Evolutionary conservation across 2,329 filamentous ascomycete species (phyloP), one percentile per base, ranked within the genome.

Genomic region (Leptodontidium sp.): DNA sequence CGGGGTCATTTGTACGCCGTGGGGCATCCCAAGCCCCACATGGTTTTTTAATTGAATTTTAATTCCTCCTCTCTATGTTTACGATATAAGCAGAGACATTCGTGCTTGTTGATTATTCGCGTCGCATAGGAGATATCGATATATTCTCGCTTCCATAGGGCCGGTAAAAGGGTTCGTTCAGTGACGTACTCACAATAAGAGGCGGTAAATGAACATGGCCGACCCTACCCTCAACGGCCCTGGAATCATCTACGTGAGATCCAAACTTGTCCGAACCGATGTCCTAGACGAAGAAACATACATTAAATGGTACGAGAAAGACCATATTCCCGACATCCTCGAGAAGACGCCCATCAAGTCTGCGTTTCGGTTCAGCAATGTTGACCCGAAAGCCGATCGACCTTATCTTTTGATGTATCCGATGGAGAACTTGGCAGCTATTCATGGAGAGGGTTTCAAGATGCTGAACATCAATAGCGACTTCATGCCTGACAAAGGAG

Each of bases 1-100:
- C 26, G 52, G 52, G 52, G 52, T 55, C 35, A 17, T 35, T 4
- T 55, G 26, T 35, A 35, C 15, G 52, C 52, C 14, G 52, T 55
- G 26, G 52, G 52, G 26, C 15, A 55, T 55, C 15, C 29, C 52
- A 12, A 55, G 52, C 52, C 52, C 52, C 52, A 55, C 52, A 55
- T 35, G 14, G 21, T 21, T n/a, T 8, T 24, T 35, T 17, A 12
- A 55, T 17, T 5, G 52, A 9, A 40, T 40, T 40, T 12, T 40
- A 9, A 40, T 40, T 40, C 29, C 29, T 32, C 29, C 29, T 32
- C 29, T 3, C 29, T 32, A 4, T 32, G 6, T 3, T 32, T 6
- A 32, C 29, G 29, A 6, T 32, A 32, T 32, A 32, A 32, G 29
- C 3, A 32, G 29, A 32, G 29, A 32, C 4, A 32, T 32, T 32